Evolutionary conservation across 2,329 filamentous ascomycete genomes (phyloP).

Genomic region (Aureobasidium leucospermi): DNA sequence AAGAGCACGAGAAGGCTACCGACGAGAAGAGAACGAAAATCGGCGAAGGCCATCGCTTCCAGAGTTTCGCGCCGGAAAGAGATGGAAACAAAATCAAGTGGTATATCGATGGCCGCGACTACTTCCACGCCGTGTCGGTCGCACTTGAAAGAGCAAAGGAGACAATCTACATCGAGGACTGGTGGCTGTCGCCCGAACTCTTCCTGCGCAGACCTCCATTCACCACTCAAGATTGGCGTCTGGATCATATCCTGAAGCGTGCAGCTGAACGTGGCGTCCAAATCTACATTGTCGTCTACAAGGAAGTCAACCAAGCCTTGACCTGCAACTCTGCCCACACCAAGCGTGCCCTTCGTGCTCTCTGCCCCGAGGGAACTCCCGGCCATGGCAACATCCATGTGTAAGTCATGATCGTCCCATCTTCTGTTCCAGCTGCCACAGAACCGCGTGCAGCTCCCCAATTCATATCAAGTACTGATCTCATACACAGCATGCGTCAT

Average conservation of each 20-base stretch:
- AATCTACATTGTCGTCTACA: slow-evolving; percentile 89
- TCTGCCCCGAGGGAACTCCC: slow-evolving; percentile 74
- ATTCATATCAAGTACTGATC: background rate
- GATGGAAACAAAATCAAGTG: slow-evolving; percentile 86
- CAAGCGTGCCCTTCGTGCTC: slow-evolving; percentile 70
- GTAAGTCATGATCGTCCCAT: background rate
- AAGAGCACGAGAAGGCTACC: slow-evolving; percentile 77
- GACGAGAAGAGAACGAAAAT: slow-evolving; percentile 72
- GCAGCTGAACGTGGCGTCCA: slow-evolving; percentile 88
- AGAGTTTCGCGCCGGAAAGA: slow-evolving; percentile 84
- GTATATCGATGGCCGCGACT: slow-evolving; percentile 94
- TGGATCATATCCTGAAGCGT: slow-evolving; percentile 81
- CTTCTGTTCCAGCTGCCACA: background rate
- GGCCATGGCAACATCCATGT: slow-evolving; percentile 84
- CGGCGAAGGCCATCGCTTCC: slow-evolving; percentile 68
- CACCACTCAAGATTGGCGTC: slow-evolving; percentile 72
- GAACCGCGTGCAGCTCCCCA: background rate
- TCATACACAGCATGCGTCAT: slow-evolving; percentile 58
- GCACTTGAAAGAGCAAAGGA: slow-evolving; percentile 87
- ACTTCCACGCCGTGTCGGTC: slow-evolving; percentile 85
- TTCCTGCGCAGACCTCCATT: slow-evolving; percentile 80
- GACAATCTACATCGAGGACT: slow-evolving; percentile 91
- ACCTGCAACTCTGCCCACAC: slow-evolving; percentile 92
- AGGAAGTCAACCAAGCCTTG: slow-evolving; percentile 58
- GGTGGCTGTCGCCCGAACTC: slow-evolving; percentile 89